These are phyloP conservation scores for Colletotrichum liaoningense DNA, from an alignment of 2,329 filamentous ascomycete genomes.

Conservation along the genomic window DNA sequence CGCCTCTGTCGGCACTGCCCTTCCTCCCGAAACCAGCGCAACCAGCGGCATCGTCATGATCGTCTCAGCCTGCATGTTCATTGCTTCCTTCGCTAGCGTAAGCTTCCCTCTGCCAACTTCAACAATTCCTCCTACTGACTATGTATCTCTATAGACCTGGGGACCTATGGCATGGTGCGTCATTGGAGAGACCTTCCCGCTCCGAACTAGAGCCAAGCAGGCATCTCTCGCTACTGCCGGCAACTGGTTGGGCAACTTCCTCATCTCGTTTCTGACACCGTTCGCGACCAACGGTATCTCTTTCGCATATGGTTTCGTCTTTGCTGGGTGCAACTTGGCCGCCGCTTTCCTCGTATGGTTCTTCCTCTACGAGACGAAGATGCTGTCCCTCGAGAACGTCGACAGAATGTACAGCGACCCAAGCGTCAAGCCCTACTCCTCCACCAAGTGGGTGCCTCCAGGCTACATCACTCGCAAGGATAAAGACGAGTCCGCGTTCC, in stretches of 20 bases:
- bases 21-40: constrained; percentile 54
- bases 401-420: constrained; percentile 75
- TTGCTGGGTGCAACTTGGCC: constrained; percentile 70
- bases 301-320: constrained; percentile 74
- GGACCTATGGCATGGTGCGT: constrained; percentile 78
- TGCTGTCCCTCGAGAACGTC: constrained; percentile 76
- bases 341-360: constrained; percentile 73
- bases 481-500: constrained; percentile 43
- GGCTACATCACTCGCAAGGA: constrained; percentile 55
- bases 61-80: constrained; percentile 79
- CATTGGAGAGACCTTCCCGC: constrained; percentile 74
- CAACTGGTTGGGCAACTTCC: constrained; percentile 73
- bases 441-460: constrained; percentile 62
- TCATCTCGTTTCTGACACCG: constrained; percentile 76
- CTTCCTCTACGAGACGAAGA: constrained; percentile 75
- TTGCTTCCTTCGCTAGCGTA: constrained; percentile 72
- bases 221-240: constrained; percentile 64
- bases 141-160: constrained; percentile 61
- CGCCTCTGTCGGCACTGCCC: constrained; percentile 64
- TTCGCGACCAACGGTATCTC: constrained; percentile 71
- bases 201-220: constrained; percentile 65
- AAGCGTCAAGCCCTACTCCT: constrained; percentile 71
- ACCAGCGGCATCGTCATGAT: constrained; percentile 75
- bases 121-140: not conserved
- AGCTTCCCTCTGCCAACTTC: constrained; percentile 26